Evolutionary conservation across 805 yeast genomes (phyloP).

Genomic region (Zygosaccharomyces kombuchaensis): DNA sequence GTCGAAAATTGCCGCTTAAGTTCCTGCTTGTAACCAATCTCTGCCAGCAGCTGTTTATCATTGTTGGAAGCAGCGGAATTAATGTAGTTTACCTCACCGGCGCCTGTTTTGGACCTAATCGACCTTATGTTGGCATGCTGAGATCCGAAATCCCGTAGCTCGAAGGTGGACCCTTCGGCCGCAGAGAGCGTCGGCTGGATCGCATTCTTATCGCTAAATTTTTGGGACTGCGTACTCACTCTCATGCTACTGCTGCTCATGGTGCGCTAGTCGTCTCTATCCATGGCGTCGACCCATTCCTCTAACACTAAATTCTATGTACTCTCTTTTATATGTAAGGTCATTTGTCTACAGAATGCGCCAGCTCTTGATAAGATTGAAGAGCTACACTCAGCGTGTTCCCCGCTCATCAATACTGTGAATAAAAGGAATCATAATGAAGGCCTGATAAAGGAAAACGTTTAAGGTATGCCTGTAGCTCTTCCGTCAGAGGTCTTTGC

Average conservation of each 20-base stretch:
- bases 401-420: background rate
- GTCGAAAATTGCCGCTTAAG: conserved; percentile 57
- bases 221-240: background rate
- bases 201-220: background rate
- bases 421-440: background rate
- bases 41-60: conserved; percentile 27
- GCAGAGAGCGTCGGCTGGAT: conserved; percentile 4
- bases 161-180: conserved; percentile 13
- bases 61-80: conserved; percentile 20
- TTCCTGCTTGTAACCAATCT: conserved; percentile 68
- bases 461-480: background rate
- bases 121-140: conserved; percentile 12
- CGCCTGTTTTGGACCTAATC: conserved; percentile 20
- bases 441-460: background rate
- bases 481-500: background rate
- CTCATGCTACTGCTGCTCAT: background rate
- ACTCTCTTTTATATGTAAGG: background rate
- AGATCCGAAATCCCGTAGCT: conserved; percentile 10
- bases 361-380: background rate
- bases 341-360: background rate
- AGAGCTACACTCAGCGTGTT: background rate
- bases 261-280: background rate
- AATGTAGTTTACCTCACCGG: conserved; percentile 27
- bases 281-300: background rate
- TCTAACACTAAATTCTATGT: background rate